Evolutionary conservation across 2,329 filamentous ascomycete species (phyloP), one percentile per base, ranked within the genome.

Genomic region (Dactylella cylindrospora): DNA sequence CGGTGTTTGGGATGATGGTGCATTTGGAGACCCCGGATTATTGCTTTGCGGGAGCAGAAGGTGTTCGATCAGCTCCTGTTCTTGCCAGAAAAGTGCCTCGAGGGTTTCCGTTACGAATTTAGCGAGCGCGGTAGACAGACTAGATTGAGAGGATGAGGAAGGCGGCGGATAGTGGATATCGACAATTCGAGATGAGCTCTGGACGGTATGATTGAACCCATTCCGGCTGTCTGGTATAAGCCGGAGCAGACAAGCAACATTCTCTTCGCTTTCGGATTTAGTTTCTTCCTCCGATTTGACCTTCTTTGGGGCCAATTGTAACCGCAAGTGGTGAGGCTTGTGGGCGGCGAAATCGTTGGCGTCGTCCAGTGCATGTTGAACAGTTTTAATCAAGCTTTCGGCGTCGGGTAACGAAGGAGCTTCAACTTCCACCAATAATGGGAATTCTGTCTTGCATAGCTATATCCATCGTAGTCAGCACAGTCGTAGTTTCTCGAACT

Each of bases 401-500:
- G 80, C 75, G 1, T 80, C 76, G 43, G 82, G 79, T 23, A 94
- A 74, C 9, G 77, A 76, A 28, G 84, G 80, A 22, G 88, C 83
- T 68, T 89, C 81, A 65, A 97, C 78, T 22, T 84, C 82, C 66
- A 97, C 87, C 64, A 85, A 84, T 15, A 97, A 78, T 5, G 93
- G 90, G 67, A 96, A 95, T 13, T 90, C 86, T 23, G 90, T 87
- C 68, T 84, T 84, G 73, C 91, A 97, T 55, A 86, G 84, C 90
- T 96, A 28, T 19, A 39, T 10, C 32, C 6, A 13, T 20, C 5
- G 44, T 38, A 26, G 12, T 54, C 36, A 35, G n/a, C 25, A 22
- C 38, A 25, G n/a, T 23, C 8, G 13, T 5, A 22, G 25, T 19
- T 8, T 17, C 25, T n/a, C n/a, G n/a, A n/a, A n/a, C n/a, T n/a